Evolutionary conservation across 2,329 filamentous ascomycete species (phyloP), one percentile per base, ranked within the genome.

Genomic region (Teratosphaeria gauchensis): DNA sequence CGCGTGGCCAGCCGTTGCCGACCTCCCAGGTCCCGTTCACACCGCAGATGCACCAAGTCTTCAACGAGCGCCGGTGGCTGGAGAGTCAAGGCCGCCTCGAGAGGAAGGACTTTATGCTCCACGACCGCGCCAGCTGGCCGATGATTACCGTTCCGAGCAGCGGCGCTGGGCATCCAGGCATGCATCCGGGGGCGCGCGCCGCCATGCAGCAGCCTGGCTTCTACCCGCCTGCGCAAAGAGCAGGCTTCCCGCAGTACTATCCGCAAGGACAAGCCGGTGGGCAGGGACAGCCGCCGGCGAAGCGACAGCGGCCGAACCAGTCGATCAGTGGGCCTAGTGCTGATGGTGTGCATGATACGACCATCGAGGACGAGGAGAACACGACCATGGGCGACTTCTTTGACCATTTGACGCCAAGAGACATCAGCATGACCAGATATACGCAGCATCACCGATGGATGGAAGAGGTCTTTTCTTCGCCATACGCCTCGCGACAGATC

Each of bases 381-480:
- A 88, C 88, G 2, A 88, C 87, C 6, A 82, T 89, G 21, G 91
- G 91, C 31, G 94, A 99, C 72, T 82, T 92, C 71, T 90, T 99
- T 68, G 94, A 99, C 70, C 84, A 90, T 63, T 78, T 96, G 62
- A 92, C 90, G 0, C 92, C 92, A 2, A 84, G 92, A 51, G 94
- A 99, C 63, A 88, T 99, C 61, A 95, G 91, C 66, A 79, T 90
- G 61, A 84, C 85, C 63, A 84, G 94, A 58, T 99, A 96, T 73
- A 87, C 87, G 71, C 91, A 96, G 70, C 95, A 99, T 68, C 92
- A 99, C 68, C 90, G 96, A 72, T 97, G 92, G 94, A 96, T 99
- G 90, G 94, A 97, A 70, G 92, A 99, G 74, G 86, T 99, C 31
- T 83, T 97, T 57, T 90, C 89, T 0, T 97, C 92, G 1, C 90